Evolutionary conservation across 2,329 filamentous ascomycete species (phyloP).

Genomic region (Xylaria sp.): DNA sequence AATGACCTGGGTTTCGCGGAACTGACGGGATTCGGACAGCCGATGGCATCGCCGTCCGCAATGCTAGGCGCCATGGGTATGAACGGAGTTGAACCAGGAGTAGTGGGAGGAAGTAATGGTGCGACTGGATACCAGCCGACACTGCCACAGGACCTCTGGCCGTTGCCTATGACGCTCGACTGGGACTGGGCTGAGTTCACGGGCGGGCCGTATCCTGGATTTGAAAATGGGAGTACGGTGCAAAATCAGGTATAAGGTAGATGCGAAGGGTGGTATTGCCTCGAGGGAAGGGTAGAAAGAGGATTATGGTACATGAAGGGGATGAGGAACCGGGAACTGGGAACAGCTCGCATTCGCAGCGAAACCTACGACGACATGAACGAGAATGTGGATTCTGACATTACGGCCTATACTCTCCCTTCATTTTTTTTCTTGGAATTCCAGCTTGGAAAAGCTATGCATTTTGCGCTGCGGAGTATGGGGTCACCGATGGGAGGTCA

Average conservation of each 20-base stretch:
- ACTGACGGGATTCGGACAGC: constrained; percentile 51
- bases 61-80: constrained; percentile 45
- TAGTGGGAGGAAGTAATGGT: constrained; percentile 23
- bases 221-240: constrained; percentile 62
- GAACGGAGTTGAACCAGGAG: constrained; percentile 32
- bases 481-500: background rate
- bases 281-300: background rate
- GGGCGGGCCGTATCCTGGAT: constrained; percentile 66
- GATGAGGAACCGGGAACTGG: background rate
- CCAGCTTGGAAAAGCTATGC: constrained; percentile 3
- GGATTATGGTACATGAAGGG: background rate
- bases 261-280: background rate
- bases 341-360: background rate
- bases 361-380: constrained; percentile 16
- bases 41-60: constrained; percentile 36
- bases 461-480: background rate
- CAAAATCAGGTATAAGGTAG: constrained; percentile 12
- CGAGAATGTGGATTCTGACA: background rate
- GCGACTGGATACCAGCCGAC: constrained; percentile 71
- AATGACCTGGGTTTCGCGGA: constrained; percentile 53
- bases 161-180: constrained; percentile 93
- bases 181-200: constrained; percentile 80
- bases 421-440: too few relatives aligned
- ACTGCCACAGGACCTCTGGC: constrained; percentile 91
- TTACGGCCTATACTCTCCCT: background rate